phyloP scores from a whole-genome alignment of 2,329 filamentous ascomycete genomes.

The Hypocreales sp. region DNA sequence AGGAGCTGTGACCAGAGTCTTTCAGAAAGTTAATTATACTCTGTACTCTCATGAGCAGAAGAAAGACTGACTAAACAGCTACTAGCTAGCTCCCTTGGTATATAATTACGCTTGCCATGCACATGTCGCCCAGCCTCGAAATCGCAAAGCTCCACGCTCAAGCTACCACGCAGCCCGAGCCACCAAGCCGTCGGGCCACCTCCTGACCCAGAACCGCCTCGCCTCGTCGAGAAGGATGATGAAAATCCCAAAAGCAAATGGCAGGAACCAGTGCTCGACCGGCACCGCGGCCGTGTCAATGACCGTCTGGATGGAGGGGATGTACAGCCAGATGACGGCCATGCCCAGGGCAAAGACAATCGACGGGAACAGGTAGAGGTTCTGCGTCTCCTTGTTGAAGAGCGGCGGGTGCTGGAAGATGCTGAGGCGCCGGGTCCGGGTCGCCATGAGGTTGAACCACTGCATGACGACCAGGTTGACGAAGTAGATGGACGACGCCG shows the following conservation, averaged over 20 bases:
- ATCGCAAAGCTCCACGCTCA: no score
- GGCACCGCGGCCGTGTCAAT: constrained; percentile 49
- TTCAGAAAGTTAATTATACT: no score
- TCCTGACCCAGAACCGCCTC: constrained; percentile 47
- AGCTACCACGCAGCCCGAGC: constrained; percentile 45
- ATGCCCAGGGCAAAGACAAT: constrained; percentile 55
- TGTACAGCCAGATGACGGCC: constrained; percentile 56
- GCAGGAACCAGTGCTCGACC: constrained; percentile 62
- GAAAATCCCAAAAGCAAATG: constrained; percentile 47
- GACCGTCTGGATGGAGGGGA: constrained; percentile 45
- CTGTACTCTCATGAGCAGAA: no score
- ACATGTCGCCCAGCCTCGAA: no score
- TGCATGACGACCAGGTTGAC: constrained; percentile 72
- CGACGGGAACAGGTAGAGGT: constrained; percentile 53
- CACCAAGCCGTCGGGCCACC: constrained; percentile 38
- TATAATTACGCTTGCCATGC: no score
- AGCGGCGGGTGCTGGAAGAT: constrained; percentile 59
- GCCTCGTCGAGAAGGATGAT: constrained; percentile 51
- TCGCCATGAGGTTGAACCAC: constrained; percentile 59
- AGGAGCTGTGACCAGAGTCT: no score
- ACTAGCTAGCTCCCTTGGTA: no score
- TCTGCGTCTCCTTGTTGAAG: constrained; percentile 49
- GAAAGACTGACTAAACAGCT: no score
- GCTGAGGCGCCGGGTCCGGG: constrained; percentile 48
- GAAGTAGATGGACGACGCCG: constrained; percentile 63